Evolutionary conservation across 208 protist species (phyloP).

Genomic region (Tritrichomonas foetus): DNA sequence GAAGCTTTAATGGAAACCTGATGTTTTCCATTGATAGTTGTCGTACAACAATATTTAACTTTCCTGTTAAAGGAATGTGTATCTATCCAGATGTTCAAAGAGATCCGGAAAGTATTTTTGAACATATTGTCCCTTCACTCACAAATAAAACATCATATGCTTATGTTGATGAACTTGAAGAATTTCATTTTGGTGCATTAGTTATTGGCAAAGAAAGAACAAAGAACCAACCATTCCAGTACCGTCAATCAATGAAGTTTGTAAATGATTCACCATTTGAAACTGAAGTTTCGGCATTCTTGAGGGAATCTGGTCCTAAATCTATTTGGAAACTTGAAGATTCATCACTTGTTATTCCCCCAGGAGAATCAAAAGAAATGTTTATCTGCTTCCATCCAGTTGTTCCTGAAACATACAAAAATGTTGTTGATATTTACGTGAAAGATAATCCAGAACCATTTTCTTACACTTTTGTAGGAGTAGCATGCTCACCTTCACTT

Average conservation of each 20-base stretch:
- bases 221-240: neutral
- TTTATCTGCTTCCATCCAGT: neutral
- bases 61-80: too few species aligned
- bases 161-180: too few species aligned
- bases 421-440: neutral
- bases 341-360: neutral
- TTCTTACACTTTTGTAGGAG: neutral
- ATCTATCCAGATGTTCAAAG: too few species aligned
- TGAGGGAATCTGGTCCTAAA: neutral
- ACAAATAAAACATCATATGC: too few species aligned
- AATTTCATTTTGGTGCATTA: neutral
- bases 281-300: neutral
- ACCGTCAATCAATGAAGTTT: neutral
- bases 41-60: too few species aligned
- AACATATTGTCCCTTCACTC: too few species aligned
- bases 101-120: too few species aligned
- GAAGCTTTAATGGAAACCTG: too few species aligned
- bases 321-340: neutral
- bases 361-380: neutral
- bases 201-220: neutral
- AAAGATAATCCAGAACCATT: conserved; percentile 41
- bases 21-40: too few species aligned
- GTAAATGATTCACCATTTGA: neutral
- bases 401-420: neutral
- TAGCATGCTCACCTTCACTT: neutral